phyloP scores from a whole-genome alignment of 768 basidiomycete species.

The Amanita jacksonii region DNA sequence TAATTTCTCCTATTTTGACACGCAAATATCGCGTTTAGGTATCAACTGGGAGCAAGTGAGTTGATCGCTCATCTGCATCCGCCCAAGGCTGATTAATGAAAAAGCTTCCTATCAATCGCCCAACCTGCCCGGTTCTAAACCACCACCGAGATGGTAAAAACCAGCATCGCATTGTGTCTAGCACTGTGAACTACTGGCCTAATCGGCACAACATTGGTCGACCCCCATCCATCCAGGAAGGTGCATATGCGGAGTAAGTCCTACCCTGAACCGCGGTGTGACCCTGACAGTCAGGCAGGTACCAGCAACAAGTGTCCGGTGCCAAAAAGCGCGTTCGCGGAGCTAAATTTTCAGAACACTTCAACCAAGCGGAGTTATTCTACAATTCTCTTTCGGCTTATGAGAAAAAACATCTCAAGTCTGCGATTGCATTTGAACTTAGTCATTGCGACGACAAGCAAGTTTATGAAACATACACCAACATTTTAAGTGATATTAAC shows the following conservation, averaged over 20 bases:
- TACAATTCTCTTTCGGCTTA: conserved; percentile 64
- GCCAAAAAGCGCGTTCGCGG: conserved; percentile 56
- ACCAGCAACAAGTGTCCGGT: conserved; percentile 38
- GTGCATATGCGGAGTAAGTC: conserved; percentile 50
- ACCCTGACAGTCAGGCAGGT: conserved; percentile 25
- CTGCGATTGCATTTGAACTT: conserved; percentile 75
- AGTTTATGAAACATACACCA: conserved; percentile 61
- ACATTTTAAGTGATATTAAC: conserved; percentile 64
- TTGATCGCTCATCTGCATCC: neutral
- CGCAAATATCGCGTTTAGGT: conserved; percentile 73
- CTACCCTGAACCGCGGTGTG: neutral
- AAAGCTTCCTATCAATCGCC: conserved; percentile 75
- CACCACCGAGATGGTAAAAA: conserved; percentile 53
- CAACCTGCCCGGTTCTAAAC: conserved; percentile 67
- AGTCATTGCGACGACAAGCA: conserved; percentile 71
- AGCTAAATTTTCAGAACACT: conserved; percentile 72
- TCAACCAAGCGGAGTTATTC: conserved; percentile 68
- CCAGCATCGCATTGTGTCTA: conserved; percentile 49
- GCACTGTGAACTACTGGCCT: conserved; percentile 71
- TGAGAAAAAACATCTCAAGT: conserved; percentile 65
- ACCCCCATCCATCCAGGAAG: conserved; percentile 39
- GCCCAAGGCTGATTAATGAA: neutral
- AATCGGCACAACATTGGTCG: conserved; percentile 49
- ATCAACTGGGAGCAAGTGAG: conserved; percentile 65
- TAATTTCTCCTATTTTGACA: conserved; percentile 85